Evolutionary conservation across 1,284 basidiomycete genomes (phyloP), one percentile per base, ranked within the genome.

Genomic region (Spongispora temasekensis): DNA sequence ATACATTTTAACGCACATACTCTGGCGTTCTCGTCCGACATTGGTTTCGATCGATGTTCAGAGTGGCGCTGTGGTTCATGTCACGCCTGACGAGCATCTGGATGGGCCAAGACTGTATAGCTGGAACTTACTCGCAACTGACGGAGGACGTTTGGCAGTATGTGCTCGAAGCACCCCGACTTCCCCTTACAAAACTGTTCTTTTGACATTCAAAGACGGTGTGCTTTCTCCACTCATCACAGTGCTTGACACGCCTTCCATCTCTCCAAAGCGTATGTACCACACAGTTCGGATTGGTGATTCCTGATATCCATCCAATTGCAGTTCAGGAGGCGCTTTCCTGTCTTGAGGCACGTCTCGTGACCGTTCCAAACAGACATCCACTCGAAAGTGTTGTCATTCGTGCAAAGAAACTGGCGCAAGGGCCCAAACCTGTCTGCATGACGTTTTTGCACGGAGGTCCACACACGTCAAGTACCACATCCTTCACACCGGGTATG

Each of bases 381-480:
- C 83, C 82, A 4, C 77, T 79, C 1, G 85, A 89, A 68, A 82
- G 82, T 0, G 80, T 89, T 13, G 69, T 89, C 17, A 71, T 88
- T 34, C 76, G 74, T 50, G 74, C 67, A 17, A 62, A 65, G 37
- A 60, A 57, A 17, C 44, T 55, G 7, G 62, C 57, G 4, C 25
- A 65, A 9, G 63, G 60, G 21, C 65, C 23, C 0, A 75, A 75
- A 23, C 71, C 76, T 4, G 75, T 83, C 3, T 81, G 82, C 55
- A 76, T 91, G 52, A 81, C 81, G 2, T 71, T 77, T n/a, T 81
- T 82, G 5, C 90, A 91, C 64, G 90, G 90, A 7, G 90, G 90
- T 1, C 90, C 90, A 0, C 90, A 91, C 67, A 76, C 68, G 0
- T 76, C 79, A 0, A 76, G 68, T 12, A 77, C 78, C 0, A 86